Conservation (phyloP, 345 rosid species). For the Kernera saxatilis region DNA sequence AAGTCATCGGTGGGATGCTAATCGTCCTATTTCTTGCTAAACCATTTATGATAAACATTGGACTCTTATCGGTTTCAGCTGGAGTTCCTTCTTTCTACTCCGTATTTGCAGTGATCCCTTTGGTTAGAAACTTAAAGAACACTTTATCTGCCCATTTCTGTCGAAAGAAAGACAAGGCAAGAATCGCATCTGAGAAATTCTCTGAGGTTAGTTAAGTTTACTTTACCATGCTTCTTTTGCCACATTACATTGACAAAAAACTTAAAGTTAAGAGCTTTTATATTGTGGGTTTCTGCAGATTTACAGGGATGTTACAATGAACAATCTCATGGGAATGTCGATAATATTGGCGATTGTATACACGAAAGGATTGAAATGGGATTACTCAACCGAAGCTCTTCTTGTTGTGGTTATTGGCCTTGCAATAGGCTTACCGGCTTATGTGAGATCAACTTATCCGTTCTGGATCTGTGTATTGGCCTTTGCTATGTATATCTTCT, state of each 20-base stretch:
- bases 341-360: conserved; percentile 27
- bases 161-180: conserved; percentile 27
- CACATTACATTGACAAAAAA: not conserved
- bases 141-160: conserved; percentile 29
- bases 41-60: conserved; percentile 29
- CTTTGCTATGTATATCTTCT: conserved; percentile 23
- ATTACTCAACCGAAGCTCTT: conserved; percentile 26
- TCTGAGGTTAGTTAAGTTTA: conserved; percentile 20
- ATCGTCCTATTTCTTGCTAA: conserved; percentile 30
- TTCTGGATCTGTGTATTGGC: conserved; percentile 26
- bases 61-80: conserved; percentile 16
- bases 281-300: conserved; percentile 9
- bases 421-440: conserved; percentile 27
- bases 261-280: not conserved
- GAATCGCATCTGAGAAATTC: conserved; percentile 26
- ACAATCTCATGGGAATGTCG: conserved; percentile 33
- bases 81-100: conserved; percentile 34
- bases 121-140: conserved; percentile 30
- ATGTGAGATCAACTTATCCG: conserved; percentile 23
- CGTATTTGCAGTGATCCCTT: conserved; percentile 28
- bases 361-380: conserved; percentile 23
- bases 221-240: not conserved
- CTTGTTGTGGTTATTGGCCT: conserved; percentile 24
- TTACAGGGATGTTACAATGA: conserved; percentile 26
- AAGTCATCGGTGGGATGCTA: conserved; percentile 25